Evolutionary conservation across 331 rosid genomes (phyloP).

Genomic region (Stylosanthes scabra): DNA sequence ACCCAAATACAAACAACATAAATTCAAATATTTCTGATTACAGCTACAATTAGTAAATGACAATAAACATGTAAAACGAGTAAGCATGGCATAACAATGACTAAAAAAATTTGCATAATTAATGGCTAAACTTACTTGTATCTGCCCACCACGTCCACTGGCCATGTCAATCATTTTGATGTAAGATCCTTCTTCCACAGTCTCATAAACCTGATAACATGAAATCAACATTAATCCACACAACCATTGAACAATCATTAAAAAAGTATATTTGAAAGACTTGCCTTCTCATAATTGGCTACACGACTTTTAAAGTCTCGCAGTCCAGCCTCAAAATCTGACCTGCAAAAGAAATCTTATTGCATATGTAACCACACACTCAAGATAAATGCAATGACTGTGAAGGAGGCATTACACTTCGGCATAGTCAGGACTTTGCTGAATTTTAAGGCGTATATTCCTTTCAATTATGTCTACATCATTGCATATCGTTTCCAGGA

Average conservation of each 20-base stretch:
- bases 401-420: constrained; percentile 75
- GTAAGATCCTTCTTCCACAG: constrained; percentile 97
- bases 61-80: too few species aligned
- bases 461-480: constrained; percentile 94
- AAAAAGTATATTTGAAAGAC: constrained; percentile 35
- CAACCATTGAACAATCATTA: constrained; percentile 36
- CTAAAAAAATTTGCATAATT: constrained; percentile 2
- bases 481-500: constrained; percentile 97
- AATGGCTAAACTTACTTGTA: constrained; percentile 69
- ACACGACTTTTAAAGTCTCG: constrained; percentile 88
- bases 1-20: constrained; percentile 16
- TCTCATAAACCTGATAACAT: constrained; percentile 83
- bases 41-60: not conserved
- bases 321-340: constrained; percentile 91
- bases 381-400: constrained; percentile 37
- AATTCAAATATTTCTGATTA: constrained; percentile 15
- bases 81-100: too few species aligned
- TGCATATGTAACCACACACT: constrained; percentile 20
- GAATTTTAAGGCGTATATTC: constrained; percentile 94
- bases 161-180: constrained; percentile 99
- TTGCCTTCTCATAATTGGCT: constrained; percentile 83
- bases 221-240: constrained; percentile 36
- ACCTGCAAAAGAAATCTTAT: constrained; percentile 64
- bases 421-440: constrained; percentile 98
- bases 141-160: constrained; percentile 97